These are phyloP conservation scores for Ophiosphaerella herpotricha DNA, from an alignment of 2,329 filamentous ascomycete species.

Conservation along the genomic window DNA sequence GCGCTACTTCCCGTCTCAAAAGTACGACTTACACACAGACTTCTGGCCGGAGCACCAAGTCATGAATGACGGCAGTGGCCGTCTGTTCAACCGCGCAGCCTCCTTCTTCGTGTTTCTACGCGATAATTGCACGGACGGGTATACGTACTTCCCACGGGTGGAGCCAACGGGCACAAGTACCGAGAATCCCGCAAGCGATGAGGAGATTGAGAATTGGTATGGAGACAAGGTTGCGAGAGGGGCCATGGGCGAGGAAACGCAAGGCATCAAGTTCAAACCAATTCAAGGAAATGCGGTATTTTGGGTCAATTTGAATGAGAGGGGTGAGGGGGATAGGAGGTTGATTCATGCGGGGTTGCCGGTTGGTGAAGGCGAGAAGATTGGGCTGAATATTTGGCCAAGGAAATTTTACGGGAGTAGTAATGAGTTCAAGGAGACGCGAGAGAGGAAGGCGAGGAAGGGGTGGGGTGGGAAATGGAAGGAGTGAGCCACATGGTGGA, in stretches of 20 bases:
- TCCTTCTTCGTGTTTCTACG: constrained; percentile 32
- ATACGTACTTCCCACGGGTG: constrained; percentile 30
- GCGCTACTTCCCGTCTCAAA: constrained; percentile 25
- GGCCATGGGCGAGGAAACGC: constrained; percentile 19
- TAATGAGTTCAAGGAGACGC: not conserved
- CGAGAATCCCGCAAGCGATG: not conserved
- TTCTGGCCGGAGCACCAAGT: constrained; percentile 30
- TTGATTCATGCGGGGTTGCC: constrained; percentile 64
- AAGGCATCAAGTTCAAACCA: constrained; percentile 60
- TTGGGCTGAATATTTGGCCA: constrained; percentile 65
- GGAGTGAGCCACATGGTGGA: not conserved
- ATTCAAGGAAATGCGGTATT: constrained; percentile 62
- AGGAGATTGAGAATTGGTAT: constrained; percentile 10
- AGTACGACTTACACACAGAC: constrained; percentile 33
- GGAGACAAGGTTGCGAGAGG: constrained; percentile 21
- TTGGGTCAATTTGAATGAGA: constrained; percentile 62
- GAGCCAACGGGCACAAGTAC: constrained; percentile 11
- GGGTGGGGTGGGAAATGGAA: constrained; percentile 16
- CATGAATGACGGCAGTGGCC: constrained; percentile 14
- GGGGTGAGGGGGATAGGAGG: constrained; percentile 37
- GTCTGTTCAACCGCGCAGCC: constrained; percentile 26
- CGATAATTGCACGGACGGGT: constrained; percentile 27
- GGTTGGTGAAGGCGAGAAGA: constrained; percentile 59
- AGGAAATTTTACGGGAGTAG: constrained; percentile 26
- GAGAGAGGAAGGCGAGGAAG: constrained; percentile 1